Conservation (phyloP, 2,329 filamentous ascomycete species). For the Ophiostoma ips region DNA sequence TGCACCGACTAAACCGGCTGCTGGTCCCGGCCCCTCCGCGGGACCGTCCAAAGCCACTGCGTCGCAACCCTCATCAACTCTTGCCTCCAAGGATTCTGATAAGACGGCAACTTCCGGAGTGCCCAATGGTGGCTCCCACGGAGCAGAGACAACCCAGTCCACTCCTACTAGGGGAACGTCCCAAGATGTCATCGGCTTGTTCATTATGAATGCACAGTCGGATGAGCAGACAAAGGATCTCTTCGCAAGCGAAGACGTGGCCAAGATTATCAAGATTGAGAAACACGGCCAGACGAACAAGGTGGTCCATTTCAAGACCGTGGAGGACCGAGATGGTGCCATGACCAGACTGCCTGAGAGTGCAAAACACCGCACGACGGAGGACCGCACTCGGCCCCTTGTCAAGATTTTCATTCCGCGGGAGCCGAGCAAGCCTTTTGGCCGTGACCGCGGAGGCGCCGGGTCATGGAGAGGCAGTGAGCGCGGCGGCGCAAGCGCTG, state of each 20-base stretch:
- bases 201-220: conserved; percentile 73
- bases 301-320: conserved; percentile 70
- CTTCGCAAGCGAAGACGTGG: conserved; percentile 68
- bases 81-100: conserved; percentile 43
- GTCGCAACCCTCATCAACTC: conserved; percentile 31
- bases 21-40: conserved; percentile 17
- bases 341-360: conserved; percentile 62
- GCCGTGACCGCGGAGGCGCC: conserved; percentile 46
- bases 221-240: conserved; percentile 73
- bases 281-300: conserved; percentile 69
- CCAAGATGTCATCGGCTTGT: conserved; percentile 68
- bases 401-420: conserved; percentile 63
- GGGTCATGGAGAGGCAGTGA: conserved; percentile 54
- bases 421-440: conserved; percentile 27
- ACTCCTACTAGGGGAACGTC: conserved; percentile 44
- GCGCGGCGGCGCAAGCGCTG: conserved; percentile 44
- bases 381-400: conserved; percentile 64
- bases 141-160: conserved; percentile 38
- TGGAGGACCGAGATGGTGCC: conserved; percentile 68
- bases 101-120: conserved; percentile 31
- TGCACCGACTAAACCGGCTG: conserved; percentile 25
- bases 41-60: conserved; percentile 28
- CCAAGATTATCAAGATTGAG: conserved; percentile 66
- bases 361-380: conserved; percentile 56
- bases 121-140: conserved; percentile 36